Evolutionary conservation across 2,329 filamentous ascomycete species (phyloP).

Genomic region (Ascochyta fabae): DNA sequence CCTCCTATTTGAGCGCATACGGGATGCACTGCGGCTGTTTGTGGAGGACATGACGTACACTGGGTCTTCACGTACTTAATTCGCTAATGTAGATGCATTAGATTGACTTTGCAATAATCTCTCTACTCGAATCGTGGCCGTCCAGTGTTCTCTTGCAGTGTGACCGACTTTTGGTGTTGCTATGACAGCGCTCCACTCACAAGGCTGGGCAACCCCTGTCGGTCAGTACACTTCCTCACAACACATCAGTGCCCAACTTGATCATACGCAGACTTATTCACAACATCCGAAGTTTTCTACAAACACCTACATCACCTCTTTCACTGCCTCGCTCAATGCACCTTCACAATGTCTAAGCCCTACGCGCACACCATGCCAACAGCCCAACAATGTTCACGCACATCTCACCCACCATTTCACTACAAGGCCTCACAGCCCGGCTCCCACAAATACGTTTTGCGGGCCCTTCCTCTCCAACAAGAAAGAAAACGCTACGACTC

Average conservation of each 20-base stretch:
- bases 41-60: slow-evolving; percentile 7
- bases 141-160: neutral
- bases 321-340: slow-evolving; percentile 2
- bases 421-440: slow-evolving; percentile 3
- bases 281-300: slow-evolving; percentile 3
- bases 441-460: slow-evolving; percentile 5
- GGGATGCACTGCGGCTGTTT: slow-evolving; percentile 9
- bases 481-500: neutral
- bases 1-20: neutral
- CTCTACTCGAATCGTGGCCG: neutral
- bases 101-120: slow-evolving; percentile 9
- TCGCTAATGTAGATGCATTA: slow-evolving; percentile 37
- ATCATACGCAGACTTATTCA: neutral
- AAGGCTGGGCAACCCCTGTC: slow-evolving; percentile 13
- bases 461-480: neutral
- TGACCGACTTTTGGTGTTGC: slow-evolving; percentile 20
- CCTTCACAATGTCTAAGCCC: slow-evolving; percentile 5
- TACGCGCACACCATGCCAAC: slow-evolving; percentile 9
- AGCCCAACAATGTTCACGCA: slow-evolving; percentile 17
- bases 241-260: slow-evolving; percentile 14
- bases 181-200: slow-evolving; percentile 14
- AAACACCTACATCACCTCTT: neutral
- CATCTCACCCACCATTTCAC: slow-evolving; percentile 1
- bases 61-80: slow-evolving; percentile 36
- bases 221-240: slow-evolving; percentile 8